Evolutionary conservation across 2,329 filamentous ascomycete genomes (phyloP).

Genomic region (Teratosphaeria pseudoeucalypti): DNA sequence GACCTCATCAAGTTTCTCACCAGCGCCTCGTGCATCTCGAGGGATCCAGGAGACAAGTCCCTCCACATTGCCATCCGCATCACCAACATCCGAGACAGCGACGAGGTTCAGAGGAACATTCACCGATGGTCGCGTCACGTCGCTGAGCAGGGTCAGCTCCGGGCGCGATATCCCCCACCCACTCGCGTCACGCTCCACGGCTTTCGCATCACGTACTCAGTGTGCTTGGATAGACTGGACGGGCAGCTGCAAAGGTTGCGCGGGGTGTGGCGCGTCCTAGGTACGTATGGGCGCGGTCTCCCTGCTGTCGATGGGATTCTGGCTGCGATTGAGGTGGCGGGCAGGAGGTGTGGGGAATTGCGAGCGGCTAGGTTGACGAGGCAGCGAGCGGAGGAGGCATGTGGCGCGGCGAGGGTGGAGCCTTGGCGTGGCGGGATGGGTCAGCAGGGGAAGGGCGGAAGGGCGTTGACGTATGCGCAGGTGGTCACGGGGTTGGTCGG

Average conservation of each 20-base stretch:
- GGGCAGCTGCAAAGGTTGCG: not conserved
- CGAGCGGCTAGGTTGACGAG: not conserved
- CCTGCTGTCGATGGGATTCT: not conserved
- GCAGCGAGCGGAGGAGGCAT: not conserved
- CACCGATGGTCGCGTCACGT: not conserved
- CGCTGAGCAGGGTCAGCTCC: too few species aligned
- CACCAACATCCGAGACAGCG: not conserved
- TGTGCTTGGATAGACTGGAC: not conserved
- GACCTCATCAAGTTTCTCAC: not conserved
- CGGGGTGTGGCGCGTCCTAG: not conserved
- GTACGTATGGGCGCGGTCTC: not conserved
- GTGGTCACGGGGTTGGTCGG: not conserved
- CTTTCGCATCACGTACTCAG: not conserved
- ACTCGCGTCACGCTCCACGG: not conserved
- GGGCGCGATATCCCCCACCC: too few species aligned
- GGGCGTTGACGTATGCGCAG: not conserved
- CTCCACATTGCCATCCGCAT: not conserved
- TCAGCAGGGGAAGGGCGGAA: not conserved
- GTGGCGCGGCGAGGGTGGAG: not conserved
- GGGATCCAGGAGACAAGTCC: not conserved
- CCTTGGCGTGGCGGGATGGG: not conserved
- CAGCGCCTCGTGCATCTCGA: not conserved
- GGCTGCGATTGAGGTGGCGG: not conserved
- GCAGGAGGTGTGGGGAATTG: not conserved
- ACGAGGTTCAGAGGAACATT: not conserved